These are phyloP conservation scores for Annulohypoxylon nitens DNA, from an alignment of 495 filamentous ascomycete species.

Conservation along the genomic window DNA sequence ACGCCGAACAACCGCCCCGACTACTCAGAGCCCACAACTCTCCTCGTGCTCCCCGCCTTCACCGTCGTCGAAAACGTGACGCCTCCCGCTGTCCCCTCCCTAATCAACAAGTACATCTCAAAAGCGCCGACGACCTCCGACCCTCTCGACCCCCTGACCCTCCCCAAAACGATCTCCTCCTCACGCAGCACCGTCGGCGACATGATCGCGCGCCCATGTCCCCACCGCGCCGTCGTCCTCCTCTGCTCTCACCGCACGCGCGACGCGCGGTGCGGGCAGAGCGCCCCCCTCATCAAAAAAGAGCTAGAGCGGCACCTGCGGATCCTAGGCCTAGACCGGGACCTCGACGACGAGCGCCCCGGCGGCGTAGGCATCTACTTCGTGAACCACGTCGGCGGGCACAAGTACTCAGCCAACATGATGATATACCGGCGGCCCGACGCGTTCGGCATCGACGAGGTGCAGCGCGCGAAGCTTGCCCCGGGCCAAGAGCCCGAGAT, in stretches of 20 bases:
- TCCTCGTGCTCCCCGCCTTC: slow-evolving; percentile 91
- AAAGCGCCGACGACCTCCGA: slow-evolving; percentile 79
- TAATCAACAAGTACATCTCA: slow-evolving; percentile 80
- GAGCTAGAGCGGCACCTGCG: slow-evolving; percentile 94
- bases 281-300: slow-evolving; percentile 83
- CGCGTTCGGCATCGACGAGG: slow-evolving; percentile 66
- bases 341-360: slow-evolving; percentile 85
- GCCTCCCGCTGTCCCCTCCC: slow-evolving; percentile 75
- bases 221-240: slow-evolving; percentile 87
- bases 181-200: slow-evolving; percentile 63
- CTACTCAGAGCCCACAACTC: slow-evolving; percentile 76
- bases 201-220: slow-evolving; percentile 76
- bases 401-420: slow-evolving; percentile 93
- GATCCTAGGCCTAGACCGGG: slow-evolving; percentile 84
- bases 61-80: slow-evolving; percentile 88
- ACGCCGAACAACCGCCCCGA: slow-evolving; percentile 71
- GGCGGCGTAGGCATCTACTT: slow-evolving; percentile 96
- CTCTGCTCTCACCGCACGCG: slow-evolving; percentile 94
- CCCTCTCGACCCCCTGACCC: slow-evolving; percentile 65
- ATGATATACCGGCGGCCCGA: slow-evolving; percentile 84
- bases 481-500: slow-evolving; percentile 44
- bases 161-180: slow-evolving; percentile 64
- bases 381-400: slow-evolving; percentile 94
- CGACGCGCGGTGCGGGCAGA: slow-evolving; percentile 94
- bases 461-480: slow-evolving; percentile 55